These are phyloP conservation scores for Durio zibethinus DNA, from an alignment of 345 rosid species.

Conservation along the genomic window DNA sequence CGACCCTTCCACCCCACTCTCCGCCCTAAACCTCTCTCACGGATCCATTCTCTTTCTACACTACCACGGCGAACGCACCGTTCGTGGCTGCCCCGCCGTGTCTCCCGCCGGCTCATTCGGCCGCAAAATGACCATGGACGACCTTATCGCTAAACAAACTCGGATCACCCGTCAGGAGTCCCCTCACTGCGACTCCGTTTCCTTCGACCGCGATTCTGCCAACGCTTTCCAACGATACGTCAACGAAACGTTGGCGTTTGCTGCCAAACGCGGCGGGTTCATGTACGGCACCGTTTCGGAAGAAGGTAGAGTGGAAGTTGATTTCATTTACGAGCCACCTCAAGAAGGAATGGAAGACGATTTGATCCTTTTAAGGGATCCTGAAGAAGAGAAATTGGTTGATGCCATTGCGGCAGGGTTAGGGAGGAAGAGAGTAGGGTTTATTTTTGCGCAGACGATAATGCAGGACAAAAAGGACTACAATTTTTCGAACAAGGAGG, in stretches of 20 bases:
- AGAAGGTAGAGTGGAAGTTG: slow-evolving; percentile 68
- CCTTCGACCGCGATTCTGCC: slow-evolving; percentile 83
- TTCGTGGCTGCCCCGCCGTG: slow-evolving; percentile 58
- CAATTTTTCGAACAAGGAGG: slow-evolving; percentile 65
- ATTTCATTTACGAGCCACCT: slow-evolving; percentile 89
- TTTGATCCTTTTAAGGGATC: slow-evolving; percentile 57
- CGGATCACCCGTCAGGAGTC: slow-evolving; percentile 72
- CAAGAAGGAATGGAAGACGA: slow-evolving; percentile 66
- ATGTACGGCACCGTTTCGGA: slow-evolving; percentile 83
- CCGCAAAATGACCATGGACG: slow-evolving; percentile 93
- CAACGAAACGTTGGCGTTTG: slow-evolving; percentile 70
- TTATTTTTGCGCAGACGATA: slow-evolving; percentile 71
- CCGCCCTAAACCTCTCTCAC: slow-evolving; percentile 57
- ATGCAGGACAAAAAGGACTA: slow-evolving; percentile 72
- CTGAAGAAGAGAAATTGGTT: slow-evolving; percentile 62
- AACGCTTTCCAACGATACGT: slow-evolving; percentile 72
- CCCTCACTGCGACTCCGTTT: slow-evolving; percentile 73
- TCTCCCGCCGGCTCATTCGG: slow-evolving; percentile 87
- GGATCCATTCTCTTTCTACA: slow-evolving; percentile 72
- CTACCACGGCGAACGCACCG: slow-evolving; percentile 71
- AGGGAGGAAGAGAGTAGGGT: slow-evolving; percentile 86
- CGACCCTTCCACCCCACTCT: slow-evolving; percentile 44
- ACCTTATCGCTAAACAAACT: slow-evolving; percentile 86
- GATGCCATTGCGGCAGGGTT: slow-evolving; percentile 76
- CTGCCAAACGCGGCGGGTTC: slow-evolving; percentile 81